Base-by-base conservation (phyloP, 768 basidiomycete genomes). In the Gyrodon lividus region DNA sequence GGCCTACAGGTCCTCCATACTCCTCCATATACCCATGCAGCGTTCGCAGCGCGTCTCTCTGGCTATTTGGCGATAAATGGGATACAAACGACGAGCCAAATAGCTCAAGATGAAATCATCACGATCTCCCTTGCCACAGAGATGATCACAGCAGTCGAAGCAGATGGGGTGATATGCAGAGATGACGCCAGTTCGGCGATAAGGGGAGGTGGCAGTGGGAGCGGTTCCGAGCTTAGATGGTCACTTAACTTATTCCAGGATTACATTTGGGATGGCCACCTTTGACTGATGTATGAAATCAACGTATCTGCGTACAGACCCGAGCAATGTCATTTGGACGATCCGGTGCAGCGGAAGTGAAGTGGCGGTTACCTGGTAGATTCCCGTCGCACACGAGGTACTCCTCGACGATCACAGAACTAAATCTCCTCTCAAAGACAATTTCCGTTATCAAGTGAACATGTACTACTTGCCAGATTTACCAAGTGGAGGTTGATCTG, bases 1-100 rank as follows among this genome's bases (percentile, higher is more conserved):
- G 88, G 89, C 0, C 75, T 97, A 2, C 77, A 75, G 9, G 91
- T 98, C 30, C 76, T 98, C 0, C 91, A 96, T 68, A 91, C 88
- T 1, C 90, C 93, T 4, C 75, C 76, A 1, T 97, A 86, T 71
- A 77, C 86, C 0, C 79, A 78, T 31, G 71, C 75, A 0, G 78
- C 86, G 0, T 94, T 98, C 62, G 71, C 83, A 0, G 72, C 80
- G 2, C 83, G 93, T 9, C 72, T 95, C 2, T 74, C 78, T 2
- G 69, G 78, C 1, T 67, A 78, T 35, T 67, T 96, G 17, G 63
- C 74, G 12, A 71, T 82, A 31, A 62, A 66, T 0, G 83, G 77
- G 0, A 70, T 77, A 8, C 75, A 77, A 50, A 87, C 83, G 2
- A 84, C 83, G 1, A 74, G 86, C 43, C 80, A 93, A 46, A 74